Conservation (phyloP, 1,284 basidiomycete genomes). For the Naganishia liquefaciens region DNA sequence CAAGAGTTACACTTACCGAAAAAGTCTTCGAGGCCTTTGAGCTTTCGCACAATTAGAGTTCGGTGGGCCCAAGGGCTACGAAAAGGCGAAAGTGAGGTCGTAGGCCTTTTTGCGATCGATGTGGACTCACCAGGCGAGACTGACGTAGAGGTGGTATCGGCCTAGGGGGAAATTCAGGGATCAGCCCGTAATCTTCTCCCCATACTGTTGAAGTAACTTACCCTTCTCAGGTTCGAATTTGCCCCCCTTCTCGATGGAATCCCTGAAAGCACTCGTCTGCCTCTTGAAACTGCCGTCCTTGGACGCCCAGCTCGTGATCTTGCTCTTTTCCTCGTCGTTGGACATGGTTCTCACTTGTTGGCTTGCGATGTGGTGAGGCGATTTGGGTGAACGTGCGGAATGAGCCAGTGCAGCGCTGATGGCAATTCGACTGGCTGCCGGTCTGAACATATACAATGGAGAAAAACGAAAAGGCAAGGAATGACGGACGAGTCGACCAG, state of each 20-base stretch:
- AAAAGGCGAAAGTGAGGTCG: slow-evolving; percentile 5
- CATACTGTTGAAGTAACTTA: slow-evolving; percentile 46
- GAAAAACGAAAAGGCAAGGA: too few relatives aligned
- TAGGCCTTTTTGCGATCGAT: neutral
- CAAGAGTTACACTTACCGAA: slow-evolving; percentile 61
- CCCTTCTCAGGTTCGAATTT: slow-evolving; percentile 80
- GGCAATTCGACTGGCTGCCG: too few relatives aligned
- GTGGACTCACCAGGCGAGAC: slow-evolving; percentile 62
- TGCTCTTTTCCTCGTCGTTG: neutral
- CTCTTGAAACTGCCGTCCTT: slow-evolving; percentile 83
- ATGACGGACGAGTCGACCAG: too few relatives aligned
- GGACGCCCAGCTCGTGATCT: slow-evolving; percentile 61
- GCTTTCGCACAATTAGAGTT: slow-evolving; percentile 79
- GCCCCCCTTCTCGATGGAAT: slow-evolving; percentile 69
- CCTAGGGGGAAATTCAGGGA: slow-evolving; percentile 36
- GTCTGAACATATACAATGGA: too few relatives aligned
- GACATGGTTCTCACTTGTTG: slow-evolving; percentile 15
- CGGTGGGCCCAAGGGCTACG: slow-evolving; percentile 83
- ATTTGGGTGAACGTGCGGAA: neutral
- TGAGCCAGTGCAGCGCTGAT: too few relatives aligned
- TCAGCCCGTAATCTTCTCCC: neutral
- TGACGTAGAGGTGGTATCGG: slow-evolving; percentile 86
- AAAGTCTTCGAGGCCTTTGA: slow-evolving; percentile 86
- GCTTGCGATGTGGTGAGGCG: neutral
- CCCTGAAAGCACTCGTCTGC: slow-evolving; percentile 69